A percentile compares a stretch with the other conserved stretches of the same genome.
Evolutionary conservation across 352 stramenopile genomes (phyloP).

Genomic region (Globisporangium iwayamae): DNA sequence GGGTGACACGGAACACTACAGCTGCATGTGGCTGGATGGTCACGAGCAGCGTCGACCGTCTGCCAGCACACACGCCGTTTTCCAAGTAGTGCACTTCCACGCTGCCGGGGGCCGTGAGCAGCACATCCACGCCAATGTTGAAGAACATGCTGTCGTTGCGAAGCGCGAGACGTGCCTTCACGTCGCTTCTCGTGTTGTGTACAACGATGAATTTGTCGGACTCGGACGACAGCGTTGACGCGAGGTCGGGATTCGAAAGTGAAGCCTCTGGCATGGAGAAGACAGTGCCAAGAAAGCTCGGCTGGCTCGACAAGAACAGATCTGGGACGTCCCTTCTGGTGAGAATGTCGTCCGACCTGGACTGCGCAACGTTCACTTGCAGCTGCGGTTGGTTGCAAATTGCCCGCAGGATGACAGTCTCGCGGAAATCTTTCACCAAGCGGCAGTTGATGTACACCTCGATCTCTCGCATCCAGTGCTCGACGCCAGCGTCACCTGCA

Average conservation of each 20-base stretch:
- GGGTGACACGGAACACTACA: constrained; percentile 66
- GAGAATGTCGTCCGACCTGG: constrained; percentile 32
- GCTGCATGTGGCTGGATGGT: constrained; percentile 55
- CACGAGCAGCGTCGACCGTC: constrained; percentile 59
- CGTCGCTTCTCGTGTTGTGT: constrained; percentile 65
- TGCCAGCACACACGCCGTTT: constrained; percentile 65
- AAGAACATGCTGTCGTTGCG: constrained; percentile 88
- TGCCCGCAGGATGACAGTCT: constrained; percentile 75
- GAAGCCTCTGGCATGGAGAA: constrained; percentile 75
- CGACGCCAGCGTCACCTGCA: constrained; percentile 15
- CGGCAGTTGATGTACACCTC: constrained; percentile 87
- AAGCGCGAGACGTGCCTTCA: constrained; percentile 64
- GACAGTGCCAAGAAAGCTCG: constrained; percentile 77
- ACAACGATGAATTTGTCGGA: constrained; percentile 75
- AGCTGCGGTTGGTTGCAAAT: constrained; percentile 80
- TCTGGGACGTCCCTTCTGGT: constrained; percentile 21
- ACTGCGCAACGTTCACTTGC: constrained; percentile 59
- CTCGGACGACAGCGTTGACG: constrained; percentile 26
- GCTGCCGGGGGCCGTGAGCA: constrained; percentile 26
- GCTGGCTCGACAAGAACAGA: constrained; percentile 39
- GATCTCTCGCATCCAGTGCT: constrained; percentile 79
- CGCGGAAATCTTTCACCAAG: constrained; percentile 85
- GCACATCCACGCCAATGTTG: constrained; percentile 52
- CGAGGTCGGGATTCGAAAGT: constrained; percentile 37
- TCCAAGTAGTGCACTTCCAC: constrained; percentile 65